These are phyloP conservation scores for Aphanomyces invadans DNA, from an alignment of 352 stramenopile genomes.

Conservation along the genomic window DNA sequence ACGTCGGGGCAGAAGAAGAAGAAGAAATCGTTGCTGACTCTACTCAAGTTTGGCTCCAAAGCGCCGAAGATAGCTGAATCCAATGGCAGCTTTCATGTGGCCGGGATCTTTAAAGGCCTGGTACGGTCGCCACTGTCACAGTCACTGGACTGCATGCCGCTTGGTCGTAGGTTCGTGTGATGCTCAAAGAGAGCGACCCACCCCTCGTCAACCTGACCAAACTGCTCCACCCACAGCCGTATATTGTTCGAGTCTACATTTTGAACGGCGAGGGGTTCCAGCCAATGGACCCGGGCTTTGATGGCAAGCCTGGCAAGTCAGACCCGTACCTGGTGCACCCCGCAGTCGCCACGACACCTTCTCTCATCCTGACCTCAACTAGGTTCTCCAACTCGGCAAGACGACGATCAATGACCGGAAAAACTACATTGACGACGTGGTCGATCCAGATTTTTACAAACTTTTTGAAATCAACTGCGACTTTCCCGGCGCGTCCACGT, in stretches of 20 bases:
- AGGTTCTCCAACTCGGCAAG: slow-evolving; percentile 69
- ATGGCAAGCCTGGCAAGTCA: slow-evolving; percentile 72
- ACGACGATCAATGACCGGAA: slow-evolving; percentile 82
- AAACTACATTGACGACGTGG: slow-evolving; percentile 85
- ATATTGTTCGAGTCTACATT: slow-evolving; percentile 83
- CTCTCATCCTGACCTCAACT: neutral
- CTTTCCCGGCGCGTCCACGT: slow-evolving; percentile 74
- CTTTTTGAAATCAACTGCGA: slow-evolving; percentile 74
- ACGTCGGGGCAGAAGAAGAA: slow-evolving; percentile 74
- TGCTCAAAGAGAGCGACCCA: slow-evolving; percentile 75
- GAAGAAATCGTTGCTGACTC: slow-evolving; percentile 48
- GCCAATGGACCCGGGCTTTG: slow-evolving; percentile 81
- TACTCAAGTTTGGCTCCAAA: slow-evolving; percentile 66
- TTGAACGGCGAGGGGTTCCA: slow-evolving; percentile 78
- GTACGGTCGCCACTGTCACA: slow-evolving; percentile 28
- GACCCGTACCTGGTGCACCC: slow-evolving; percentile 74
- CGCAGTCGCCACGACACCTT: neutral
- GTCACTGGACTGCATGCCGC: neutral
- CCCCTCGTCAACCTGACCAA: slow-evolving; percentile 56
- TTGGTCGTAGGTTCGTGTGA: slow-evolving; percentile 38
- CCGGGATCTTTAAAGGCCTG: slow-evolving; percentile 86
- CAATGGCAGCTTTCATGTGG: slow-evolving; percentile 59
- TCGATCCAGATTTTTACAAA: slow-evolving; percentile 89
- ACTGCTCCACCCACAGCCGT: slow-evolving; percentile 61
- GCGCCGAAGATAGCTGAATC: slow-evolving; percentile 31